A percentile compares a stretch with the other conserved stretches of the same genome.
These are phyloP conservation scores for Suillus fuscotomentosus DNA, from an alignment of 768 basidiomycete species.

Conservation along the genomic window DNA sequence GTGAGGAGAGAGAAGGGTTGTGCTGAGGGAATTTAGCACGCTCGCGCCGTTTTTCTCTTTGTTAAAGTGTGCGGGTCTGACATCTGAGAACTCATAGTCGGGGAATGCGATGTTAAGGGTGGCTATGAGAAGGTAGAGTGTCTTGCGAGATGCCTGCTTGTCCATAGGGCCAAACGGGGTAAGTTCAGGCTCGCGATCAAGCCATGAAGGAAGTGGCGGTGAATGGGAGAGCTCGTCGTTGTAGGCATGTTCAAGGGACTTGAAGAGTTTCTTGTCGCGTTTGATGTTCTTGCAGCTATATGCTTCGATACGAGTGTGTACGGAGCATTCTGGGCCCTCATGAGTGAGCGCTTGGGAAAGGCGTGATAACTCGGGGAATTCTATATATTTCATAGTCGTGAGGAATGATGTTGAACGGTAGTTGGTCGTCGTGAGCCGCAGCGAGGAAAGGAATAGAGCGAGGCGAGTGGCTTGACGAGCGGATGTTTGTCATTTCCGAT, in stretches of 20 bases:
- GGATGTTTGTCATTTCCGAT: constrained; percentile 8
- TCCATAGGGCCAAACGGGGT: constrained; percentile 92
- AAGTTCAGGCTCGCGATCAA: constrained; percentile 67
- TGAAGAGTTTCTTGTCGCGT: constrained; percentile 95
- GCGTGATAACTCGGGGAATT: constrained; percentile 73
- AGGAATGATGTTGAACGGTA: not conserved
- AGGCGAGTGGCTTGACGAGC: constrained; percentile 3
- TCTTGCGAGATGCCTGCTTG: constrained; percentile 83
- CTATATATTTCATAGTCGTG: constrained; percentile 81
- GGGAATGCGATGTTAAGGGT: constrained; percentile 97
- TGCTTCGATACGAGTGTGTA: constrained; percentile 91
- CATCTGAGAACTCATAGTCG: constrained; percentile 95
- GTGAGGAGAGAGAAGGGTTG: constrained; percentile 74
- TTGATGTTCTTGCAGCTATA: constrained; percentile 98
- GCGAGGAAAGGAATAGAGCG: not conserved
- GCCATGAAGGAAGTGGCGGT: constrained; percentile 81
- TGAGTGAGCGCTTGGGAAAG: constrained; percentile 80
- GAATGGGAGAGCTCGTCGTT: constrained; percentile 74
- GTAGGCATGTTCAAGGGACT: constrained; percentile 86
- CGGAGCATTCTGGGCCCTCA: constrained; percentile 84
- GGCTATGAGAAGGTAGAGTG: constrained; percentile 92
- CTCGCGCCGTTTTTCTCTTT: constrained; percentile 73
- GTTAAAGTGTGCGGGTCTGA: constrained; percentile 86
- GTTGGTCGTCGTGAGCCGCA: not conserved
- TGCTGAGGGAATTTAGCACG: constrained; percentile 84